Evolutionary conservation across 2,329 filamentous ascomycete genomes (phyloP).

Genomic region (Colletotrichum filicis): DNA sequence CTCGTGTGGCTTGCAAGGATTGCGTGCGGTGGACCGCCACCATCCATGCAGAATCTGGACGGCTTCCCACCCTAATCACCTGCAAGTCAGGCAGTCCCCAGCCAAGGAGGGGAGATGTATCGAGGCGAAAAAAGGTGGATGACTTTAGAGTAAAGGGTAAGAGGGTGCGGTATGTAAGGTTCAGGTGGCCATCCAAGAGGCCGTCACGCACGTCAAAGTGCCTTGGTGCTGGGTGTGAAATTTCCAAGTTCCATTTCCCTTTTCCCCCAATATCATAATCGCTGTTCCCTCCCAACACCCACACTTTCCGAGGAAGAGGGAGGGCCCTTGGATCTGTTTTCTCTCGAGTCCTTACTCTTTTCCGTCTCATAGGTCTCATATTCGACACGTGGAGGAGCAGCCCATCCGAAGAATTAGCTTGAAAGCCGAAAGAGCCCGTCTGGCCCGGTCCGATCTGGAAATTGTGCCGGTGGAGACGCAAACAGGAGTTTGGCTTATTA

Average conservation of each 20-base stretch:
- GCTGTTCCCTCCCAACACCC: slow-evolving; percentile 13
- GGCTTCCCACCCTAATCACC: slow-evolving; percentile 35
- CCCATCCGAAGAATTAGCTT: slow-evolving; percentile 12
- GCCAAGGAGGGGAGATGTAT: slow-evolving; percentile 24
- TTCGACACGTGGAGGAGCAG: slow-evolving; percentile 31
- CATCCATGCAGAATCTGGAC: slow-evolving; percentile 34
- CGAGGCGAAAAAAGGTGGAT: slow-evolving; percentile 24
- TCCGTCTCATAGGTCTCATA: slow-evolving; percentile 16
- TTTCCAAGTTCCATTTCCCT: neutral
- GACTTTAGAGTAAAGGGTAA: slow-evolving; percentile 29
- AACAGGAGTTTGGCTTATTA: slow-evolving; percentile 25
- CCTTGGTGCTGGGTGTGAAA: slow-evolving; percentile 2
- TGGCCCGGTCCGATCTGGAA: slow-evolving; percentile 24
- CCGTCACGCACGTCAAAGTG: slow-evolving; percentile 28
- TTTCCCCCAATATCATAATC: slow-evolving; percentile 27
- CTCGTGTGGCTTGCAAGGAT: slow-evolving; percentile 36
- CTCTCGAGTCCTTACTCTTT: slow-evolving; percentile 1
- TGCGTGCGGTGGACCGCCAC: slow-evolving; percentile 24
- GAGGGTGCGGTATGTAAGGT: slow-evolving; percentile 33
- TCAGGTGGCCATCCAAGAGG: slow-evolving; percentile 32
- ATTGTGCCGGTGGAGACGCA: slow-evolving; percentile 24
- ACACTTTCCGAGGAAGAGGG: neutral
- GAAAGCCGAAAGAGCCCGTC: slow-evolving; percentile 10
- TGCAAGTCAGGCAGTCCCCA: slow-evolving; percentile 37
- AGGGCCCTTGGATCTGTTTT: neutral